Evolutionary conservation across 2,329 filamentous ascomycete genomes (phyloP).

Genomic region (Fusarium mangiferae): DNA sequence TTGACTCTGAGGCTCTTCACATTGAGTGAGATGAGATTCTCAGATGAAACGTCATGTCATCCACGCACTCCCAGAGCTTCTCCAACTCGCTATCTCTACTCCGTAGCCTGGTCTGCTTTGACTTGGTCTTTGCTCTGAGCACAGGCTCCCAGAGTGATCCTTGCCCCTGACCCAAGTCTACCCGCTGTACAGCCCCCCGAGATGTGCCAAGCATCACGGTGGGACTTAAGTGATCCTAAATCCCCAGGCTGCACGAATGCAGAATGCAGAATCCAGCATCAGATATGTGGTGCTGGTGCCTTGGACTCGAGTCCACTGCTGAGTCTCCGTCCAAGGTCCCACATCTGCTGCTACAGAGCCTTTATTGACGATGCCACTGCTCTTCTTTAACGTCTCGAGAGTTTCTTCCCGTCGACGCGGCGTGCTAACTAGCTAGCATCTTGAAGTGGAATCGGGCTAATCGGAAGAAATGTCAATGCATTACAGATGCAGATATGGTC

Average conservation of each 20-base stretch:
- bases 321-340: constrained; percentile 28
- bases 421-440: constrained; percentile 10
- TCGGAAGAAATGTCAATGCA: constrained; percentile 26
- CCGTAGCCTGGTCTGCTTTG: constrained; percentile 9
- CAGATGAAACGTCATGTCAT: constrained; percentile 37
- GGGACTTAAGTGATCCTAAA: constrained; percentile 35
- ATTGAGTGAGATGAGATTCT: constrained; percentile 6
- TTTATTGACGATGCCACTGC: constrained; percentile 7
- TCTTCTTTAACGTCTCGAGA: constrained; percentile 25
- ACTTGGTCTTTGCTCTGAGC: constrained; percentile 21
- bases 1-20: constrained; percentile 18
- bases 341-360: constrained; percentile 26
- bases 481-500: constrained; percentile 22
- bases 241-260: constrained; percentile 39
- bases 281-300: constrained; percentile 38
- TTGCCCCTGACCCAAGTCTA: constrained; percentile 37
- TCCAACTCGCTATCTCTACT: constrained; percentile 10
- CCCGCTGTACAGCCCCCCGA: constrained; percentile 46
- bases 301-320: constrained; percentile 29
- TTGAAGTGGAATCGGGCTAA: constrained; percentile 26
- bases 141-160: constrained; percentile 33
- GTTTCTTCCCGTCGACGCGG: constrained; percentile 15
- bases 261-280: constrained; percentile 14
- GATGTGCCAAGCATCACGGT: constrained; percentile 41
- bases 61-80: constrained; percentile 29